These are phyloP conservation scores for Agapanthus africanus DNA, from an alignment of 106 monocot genomes.

Conservation along the genomic window DNA sequence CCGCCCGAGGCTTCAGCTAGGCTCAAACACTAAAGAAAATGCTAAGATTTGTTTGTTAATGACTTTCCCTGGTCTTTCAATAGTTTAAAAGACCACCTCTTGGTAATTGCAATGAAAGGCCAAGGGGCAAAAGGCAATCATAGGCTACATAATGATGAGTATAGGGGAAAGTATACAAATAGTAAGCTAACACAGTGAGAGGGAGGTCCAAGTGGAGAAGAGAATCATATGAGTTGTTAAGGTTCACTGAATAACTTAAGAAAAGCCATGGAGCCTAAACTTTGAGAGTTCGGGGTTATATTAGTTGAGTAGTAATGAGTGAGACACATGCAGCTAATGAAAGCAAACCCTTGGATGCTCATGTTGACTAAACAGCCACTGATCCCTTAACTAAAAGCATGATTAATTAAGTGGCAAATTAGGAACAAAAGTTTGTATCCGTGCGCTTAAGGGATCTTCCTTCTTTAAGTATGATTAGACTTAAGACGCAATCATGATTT, in stretches of 20 bases:
- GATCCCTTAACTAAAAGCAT: background rate
- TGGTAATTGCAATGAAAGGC: background rate
- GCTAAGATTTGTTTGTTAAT: background rate
- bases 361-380: slow-evolving; percentile 9
- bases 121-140: slow-evolving; percentile 1
- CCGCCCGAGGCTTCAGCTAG: slow-evolving; percentile 1
- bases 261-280: slow-evolving; percentile 4
- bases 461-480: slow-evolving; percentile 1
- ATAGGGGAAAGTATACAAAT: background rate
- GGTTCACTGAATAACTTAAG: slow-evolving; percentile 10
- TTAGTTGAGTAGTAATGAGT: slow-evolving; percentile 7
- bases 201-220: slow-evolving; percentile 3
- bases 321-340: background rate
- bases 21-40: slow-evolving; percentile 1
- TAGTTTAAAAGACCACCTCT: background rate
- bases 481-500: slow-evolving; percentile 2
- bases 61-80: slow-evolving; percentile 1
- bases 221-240: slow-evolving; percentile 13
- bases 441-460: slow-evolving; percentile 9
- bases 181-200: background rate
- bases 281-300: slow-evolving; percentile 9
- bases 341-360: slow-evolving; percentile 3
- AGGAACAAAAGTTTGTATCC: slow-evolving; percentile 1
- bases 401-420: background rate
- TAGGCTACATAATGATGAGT: slow-evolving; percentile 10